Evolutionary conservation across 768 basidiomycete species (phyloP).

Genomic region (Erythrobasidium yunnanense): DNA sequence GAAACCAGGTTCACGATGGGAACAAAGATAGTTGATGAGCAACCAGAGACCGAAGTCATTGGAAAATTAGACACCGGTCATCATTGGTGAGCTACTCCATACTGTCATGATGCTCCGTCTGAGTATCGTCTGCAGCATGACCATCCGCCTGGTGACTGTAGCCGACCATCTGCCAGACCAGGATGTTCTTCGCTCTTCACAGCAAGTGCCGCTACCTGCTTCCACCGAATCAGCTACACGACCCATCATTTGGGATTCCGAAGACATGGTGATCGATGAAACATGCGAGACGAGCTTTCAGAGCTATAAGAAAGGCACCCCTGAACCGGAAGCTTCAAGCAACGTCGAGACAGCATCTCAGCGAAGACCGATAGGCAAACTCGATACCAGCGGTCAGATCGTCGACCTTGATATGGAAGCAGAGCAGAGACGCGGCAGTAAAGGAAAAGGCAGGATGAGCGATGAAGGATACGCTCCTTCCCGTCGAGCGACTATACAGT

Average conservation of each 20-base stretch:
- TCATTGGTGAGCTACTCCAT: constrained; percentile 29
- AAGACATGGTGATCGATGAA: constrained; percentile 25
- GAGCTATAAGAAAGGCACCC: not conserved
- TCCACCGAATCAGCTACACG: constrained; percentile 55
- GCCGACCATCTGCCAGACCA: constrained; percentile 53
- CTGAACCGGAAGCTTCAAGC: not conserved
- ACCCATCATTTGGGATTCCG: constrained; percentile 30
- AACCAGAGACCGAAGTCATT: constrained; percentile 27
- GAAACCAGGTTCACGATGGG: constrained; percentile 29
- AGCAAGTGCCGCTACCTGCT: not conserved
- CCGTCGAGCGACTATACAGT: not conserved
- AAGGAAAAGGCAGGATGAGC: not conserved
- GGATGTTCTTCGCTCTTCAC: constrained; percentile 44
- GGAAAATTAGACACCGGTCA: constrained; percentile 29
- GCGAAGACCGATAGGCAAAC: not conserved
- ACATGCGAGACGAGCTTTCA: constrained; percentile 21
- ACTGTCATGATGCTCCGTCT: not conserved
- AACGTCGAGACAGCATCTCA: not conserved
- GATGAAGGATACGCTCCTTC: not conserved
- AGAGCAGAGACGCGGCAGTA: too few species aligned
- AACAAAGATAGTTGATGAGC: constrained; percentile 19
- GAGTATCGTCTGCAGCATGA: constrained; percentile 18
- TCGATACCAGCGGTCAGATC: not conserved
- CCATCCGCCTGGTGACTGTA: constrained; percentile 42
- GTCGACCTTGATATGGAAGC: not conserved